Percentiles rank a stretch among this genome's conserved stretches.
These are phyloP conservation scores for Pythium plurisporium DNA, from an alignment of 352 stramenopile species.

Conservation along the genomic window DNA sequence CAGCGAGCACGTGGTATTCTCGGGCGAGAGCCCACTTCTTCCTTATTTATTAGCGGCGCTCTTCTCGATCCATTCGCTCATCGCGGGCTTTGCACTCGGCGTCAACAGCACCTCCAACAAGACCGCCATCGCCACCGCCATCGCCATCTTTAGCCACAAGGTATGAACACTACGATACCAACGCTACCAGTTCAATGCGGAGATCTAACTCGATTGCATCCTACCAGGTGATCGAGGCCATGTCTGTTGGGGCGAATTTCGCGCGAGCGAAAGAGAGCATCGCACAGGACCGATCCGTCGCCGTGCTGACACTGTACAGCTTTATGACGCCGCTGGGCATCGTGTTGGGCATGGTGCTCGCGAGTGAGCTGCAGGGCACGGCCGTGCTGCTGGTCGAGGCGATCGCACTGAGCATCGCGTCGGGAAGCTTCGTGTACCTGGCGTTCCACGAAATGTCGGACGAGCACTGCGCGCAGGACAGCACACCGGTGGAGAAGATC, in stretches of 20 bases:
- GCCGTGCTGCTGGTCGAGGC: conserved; percentile 38
- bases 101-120: conserved; percentile 50
- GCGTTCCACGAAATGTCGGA: conserved; percentile 65
- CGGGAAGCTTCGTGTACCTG: conserved; percentile 65
- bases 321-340: conserved; percentile 64
- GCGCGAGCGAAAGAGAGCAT: conserved; percentile 51
- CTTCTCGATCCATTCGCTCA: conserved; percentile 65
- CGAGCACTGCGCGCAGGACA: conserved; percentile 37
- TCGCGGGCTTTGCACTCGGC: conserved; percentile 56
- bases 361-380: conserved; percentile 36
- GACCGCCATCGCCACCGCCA: conserved; percentile 46
- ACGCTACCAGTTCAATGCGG: too few species aligned
- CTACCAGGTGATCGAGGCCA: conserved; percentile 59
- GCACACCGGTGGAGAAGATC: conserved; percentile 40
- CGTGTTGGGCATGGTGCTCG: conserved; percentile 53
- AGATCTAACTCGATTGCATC: too few species aligned
- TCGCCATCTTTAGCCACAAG: conserved; percentile 70
- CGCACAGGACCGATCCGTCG: conserved; percentile 35
- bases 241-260: conserved; percentile 63
- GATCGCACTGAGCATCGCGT: conserved; percentile 47
- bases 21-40: conserved; percentile 44
- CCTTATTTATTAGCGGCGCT: conserved; percentile 60
- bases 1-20: conserved; percentile 64
- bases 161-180: conserved; percentile 23
- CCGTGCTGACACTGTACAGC: conserved; percentile 56